phyloP scores from a whole-genome alignment of 495 filamentous ascomycete species.

The Aspergillus hancockii region DNA sequence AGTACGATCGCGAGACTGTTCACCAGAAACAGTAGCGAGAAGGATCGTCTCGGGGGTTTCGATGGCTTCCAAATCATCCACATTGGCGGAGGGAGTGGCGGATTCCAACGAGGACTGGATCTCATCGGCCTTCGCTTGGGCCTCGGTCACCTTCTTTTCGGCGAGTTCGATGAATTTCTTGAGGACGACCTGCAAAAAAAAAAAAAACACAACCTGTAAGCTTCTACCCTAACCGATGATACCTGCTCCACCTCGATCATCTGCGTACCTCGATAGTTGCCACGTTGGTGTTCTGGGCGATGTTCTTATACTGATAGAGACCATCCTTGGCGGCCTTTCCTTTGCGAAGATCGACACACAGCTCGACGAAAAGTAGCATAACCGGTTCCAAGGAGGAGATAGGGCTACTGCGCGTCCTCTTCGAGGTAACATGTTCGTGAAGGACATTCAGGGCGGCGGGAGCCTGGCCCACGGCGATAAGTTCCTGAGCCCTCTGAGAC shows the following conservation, averaged over 20 bases:
- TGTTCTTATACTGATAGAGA: constrained; percentile 99
- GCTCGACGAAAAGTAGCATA: constrained; percentile 95
- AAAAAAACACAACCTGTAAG: constrained; percentile 21
- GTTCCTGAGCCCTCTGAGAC: constrained; percentile 82
- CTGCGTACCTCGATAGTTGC: constrained; percentile 84
- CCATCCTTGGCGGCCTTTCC: constrained; percentile 98
- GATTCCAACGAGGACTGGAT: constrained; percentile 85
- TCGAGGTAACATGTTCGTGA: constrained; percentile 98
- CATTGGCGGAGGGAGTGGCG: constrained; percentile 64
- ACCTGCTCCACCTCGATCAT: not conserved
- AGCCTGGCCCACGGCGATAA: constrained; percentile 94
- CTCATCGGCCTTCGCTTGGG: constrained; percentile 93
- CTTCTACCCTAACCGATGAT: not conserved
- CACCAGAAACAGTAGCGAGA: constrained; percentile 94
- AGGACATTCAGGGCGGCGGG: constrained; percentile 89
- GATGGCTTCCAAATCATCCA: constrained; percentile 94
- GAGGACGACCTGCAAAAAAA: constrained; percentile 67
- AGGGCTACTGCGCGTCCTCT: constrained; percentile 94
- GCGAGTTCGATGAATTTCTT: constrained; percentile 97
- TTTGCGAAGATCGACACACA: constrained; percentile 94
- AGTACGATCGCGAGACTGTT: constrained; percentile 94
- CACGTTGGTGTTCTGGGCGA: constrained; percentile 97
- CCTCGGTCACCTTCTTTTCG: constrained; percentile 92
- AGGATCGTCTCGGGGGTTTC: constrained; percentile 98
- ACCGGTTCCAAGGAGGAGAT: constrained; percentile 96